Percentiles rank a stretch among this genome's conserved stretches.
phyloP scores from a whole-genome alignment of 768 basidiomycete species.

The Pholiota microspora region DNA sequence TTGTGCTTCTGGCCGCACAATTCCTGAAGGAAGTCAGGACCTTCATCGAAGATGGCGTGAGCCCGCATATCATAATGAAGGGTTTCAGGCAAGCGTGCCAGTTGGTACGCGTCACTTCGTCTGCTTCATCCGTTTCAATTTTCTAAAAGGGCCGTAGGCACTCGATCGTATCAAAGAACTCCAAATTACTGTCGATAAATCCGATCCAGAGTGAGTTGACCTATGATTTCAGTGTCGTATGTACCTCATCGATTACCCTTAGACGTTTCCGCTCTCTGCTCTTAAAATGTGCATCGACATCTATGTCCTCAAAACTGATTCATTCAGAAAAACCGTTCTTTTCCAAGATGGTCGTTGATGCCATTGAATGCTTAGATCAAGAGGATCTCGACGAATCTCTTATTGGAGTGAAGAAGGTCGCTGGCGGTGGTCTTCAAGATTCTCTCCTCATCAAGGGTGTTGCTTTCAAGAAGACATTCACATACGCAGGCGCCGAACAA shows the following conservation, averaged over 20 bases:
- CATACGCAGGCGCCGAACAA: constrained; percentile 98
- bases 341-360: constrained; percentile 98
- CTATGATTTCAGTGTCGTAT: constrained; percentile 2
- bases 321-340: constrained; percentile 99
- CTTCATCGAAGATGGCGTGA: constrained; percentile 96
- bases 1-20: constrained; percentile 92
- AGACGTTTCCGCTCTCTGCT: constrained; percentile 93
- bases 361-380: constrained; percentile 89
- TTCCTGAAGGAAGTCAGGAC: constrained; percentile 88
- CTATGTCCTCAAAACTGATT: constrained; percentile 99
- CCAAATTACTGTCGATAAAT: constrained; percentile 87
- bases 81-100: constrained; percentile 87
- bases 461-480: constrained; percentile 99
- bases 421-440: constrained; percentile 97
- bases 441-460: constrained; percentile 88
- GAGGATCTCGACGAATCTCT: constrained; percentile 92
- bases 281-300: constrained; percentile 95
- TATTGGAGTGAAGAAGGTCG: constrained; percentile 96
- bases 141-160: constrained; percentile 49
- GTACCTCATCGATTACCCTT: constrained; percentile 14
- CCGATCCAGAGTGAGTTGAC: constrained; percentile 76
- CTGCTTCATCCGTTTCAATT: not conserved
- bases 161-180: constrained; percentile 85
- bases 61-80: constrained; percentile 97
- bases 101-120: constrained; percentile 53